Conservation (phyloP, 257 asterid genomes). For the Hygrophila difformis region DNA sequence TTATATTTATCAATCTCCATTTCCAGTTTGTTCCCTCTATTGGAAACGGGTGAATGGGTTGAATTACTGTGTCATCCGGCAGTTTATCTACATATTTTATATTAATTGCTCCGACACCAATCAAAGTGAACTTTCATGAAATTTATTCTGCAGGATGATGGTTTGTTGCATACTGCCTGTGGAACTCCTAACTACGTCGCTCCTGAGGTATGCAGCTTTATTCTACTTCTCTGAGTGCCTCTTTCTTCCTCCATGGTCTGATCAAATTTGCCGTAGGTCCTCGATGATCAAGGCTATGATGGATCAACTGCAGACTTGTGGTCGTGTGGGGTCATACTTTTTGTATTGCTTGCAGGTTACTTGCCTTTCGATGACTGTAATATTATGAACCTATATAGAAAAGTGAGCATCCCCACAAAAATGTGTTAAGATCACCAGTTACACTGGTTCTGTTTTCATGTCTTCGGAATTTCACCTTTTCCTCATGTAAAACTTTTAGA, state of each 20-base stretch:
- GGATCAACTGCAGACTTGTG: constrained; percentile 89
- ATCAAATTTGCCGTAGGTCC: constrained; percentile 38
- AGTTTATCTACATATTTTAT: too few species aligned
- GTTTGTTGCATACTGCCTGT: constrained; percentile 89
- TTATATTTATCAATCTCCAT: too few species aligned
- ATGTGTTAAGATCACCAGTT: constrained; percentile 1
- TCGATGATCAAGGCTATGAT: constrained; percentile 78
- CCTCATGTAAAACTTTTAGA: constrained; percentile 31
- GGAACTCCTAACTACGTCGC: constrained; percentile 98
- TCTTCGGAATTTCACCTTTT: constrained; percentile 14
- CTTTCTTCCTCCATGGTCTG: neutral
- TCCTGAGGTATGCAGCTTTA: constrained; percentile 60
- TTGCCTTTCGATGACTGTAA: constrained; percentile 93
- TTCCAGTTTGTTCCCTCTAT: too few species aligned
- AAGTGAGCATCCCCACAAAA: constrained; percentile 53
- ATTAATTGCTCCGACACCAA: too few species aligned
- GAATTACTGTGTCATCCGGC: too few species aligned
- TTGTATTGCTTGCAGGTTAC: constrained; percentile 93
- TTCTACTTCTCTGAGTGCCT: neutral
- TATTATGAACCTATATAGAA: constrained; percentile 70
- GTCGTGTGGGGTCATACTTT: constrained; percentile 94
- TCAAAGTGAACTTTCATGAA: constrained; percentile 1
- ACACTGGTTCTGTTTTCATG: neutral
- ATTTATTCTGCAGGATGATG: constrained; percentile 68
- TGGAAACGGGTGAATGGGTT: too few species aligned